These are phyloP conservation scores for Croton setiger DNA, from an alignment of 441 rosid species.

Conservation along the genomic window DNA sequence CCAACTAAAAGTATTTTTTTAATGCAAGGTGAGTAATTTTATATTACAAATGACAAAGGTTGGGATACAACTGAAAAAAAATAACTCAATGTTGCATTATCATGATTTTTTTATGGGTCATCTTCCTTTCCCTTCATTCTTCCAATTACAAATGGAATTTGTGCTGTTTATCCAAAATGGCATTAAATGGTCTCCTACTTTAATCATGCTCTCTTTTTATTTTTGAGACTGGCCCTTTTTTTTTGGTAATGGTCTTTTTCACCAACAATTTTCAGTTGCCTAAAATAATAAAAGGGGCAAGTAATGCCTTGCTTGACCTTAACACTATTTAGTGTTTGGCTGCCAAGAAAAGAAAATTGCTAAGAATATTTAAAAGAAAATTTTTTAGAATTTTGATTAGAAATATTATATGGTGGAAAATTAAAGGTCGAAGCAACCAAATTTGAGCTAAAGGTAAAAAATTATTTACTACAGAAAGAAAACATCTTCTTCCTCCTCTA, in stretches of 20 bases:
- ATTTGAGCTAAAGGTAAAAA: background rate
- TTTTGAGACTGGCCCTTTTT: background rate
- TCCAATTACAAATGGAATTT: background rate
- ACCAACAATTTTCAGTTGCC: background rate
- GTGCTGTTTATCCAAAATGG: background rate
- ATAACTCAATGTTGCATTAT: background rate
- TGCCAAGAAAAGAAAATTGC: background rate
- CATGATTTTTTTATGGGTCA: background rate
- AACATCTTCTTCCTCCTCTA: background rate
- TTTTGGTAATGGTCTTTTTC: background rate
- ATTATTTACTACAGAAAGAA: slow-evolving; percentile 4
- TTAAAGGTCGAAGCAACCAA: background rate
- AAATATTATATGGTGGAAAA: background rate
- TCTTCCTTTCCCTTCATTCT: background rate
- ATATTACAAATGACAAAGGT: no score
- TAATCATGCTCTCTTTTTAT: background rate
- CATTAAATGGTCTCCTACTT: background rate
- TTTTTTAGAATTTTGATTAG: no score
- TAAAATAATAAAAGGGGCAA: background rate
- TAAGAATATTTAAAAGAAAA: background rate
- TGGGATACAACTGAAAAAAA: no score
- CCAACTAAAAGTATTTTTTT: no score
- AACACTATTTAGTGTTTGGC: background rate
- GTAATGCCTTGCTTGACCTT: background rate
- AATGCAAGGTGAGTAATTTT: no score